Evolutionary conservation across 1,139 yeast species (phyloP), one percentile per base, ranked within the genome.

Genomic region (Pichia norvegensis): DNA sequence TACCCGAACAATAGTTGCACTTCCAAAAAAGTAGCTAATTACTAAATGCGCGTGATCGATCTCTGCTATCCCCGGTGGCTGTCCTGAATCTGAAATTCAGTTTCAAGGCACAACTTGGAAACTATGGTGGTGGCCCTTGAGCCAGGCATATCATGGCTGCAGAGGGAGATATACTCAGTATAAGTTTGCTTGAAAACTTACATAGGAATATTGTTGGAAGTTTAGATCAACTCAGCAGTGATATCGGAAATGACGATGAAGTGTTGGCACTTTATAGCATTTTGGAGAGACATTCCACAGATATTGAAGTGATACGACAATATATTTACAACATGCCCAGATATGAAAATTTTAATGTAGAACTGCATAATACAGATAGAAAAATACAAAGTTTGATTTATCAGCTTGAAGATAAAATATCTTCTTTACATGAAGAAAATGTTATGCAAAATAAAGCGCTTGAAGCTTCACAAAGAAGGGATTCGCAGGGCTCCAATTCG

Each of bases 391-490:
- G 52, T 29, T 9, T 51, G 29, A 44, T 50, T 10, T 46, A 53
- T 33, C 51, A 51, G 14, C 20, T 51, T 10, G 54, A 51, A 29
- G 44, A 51, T 37, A 46, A 45, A 20, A 43, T 56, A 19, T 14
- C 25, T 19, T 17, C 22, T 5, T 5, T 35, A 1, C 20, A 35
- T 20, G 17, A 35, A 11, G 38, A 42, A 5, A 21, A 9, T 3
- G 38, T 42, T 5, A 41, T 45, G 19, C 31, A 39, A 6, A 31
- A 43, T 10, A 43, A 47, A 41, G 23, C 41, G 33, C 27, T 29
- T 3, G 38, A 45, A 33, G 33, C 33, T 21, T 39, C 35, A 25
- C 16, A 33, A 35, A 14, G 13, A 27, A 27, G 16, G n/a, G n/a
- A 10, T 27, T 27, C 35, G 6, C 13, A 31, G 9, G 2, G 35